Base-by-base conservation (phyloP, 2,329 filamentous ascomycete genomes). In the Paraphoma chrysanthemicola region DNA sequence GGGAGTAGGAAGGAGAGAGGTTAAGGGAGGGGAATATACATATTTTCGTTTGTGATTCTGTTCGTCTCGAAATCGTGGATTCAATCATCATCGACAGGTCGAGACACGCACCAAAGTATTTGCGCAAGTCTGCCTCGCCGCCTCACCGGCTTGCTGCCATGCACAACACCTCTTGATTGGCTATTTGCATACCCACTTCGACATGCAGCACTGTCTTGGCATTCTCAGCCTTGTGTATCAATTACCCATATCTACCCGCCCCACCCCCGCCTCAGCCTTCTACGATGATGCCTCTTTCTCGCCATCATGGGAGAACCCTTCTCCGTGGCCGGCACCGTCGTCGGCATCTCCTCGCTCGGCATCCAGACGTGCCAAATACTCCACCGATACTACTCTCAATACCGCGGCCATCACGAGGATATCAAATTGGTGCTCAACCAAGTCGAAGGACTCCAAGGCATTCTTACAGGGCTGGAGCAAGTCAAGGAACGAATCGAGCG, bases 361-460 rank as follows among this genome's bases (percentile, higher is more conserved):
- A 38, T 64, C 12, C 55, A 57, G 14, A 49, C 59, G 16, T 62
- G 52, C 16, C 62, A 62, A n/a, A 60, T 54, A 28, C 47, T 64
- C 10, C 44, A 53, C 31, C 29, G 49, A 17, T 60, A 57, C 41
- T 62, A 58, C 31, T 51, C 50, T 8, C 17, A 59, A 10, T 56
- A 50, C 39, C 44, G 44, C 5, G 50, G 38, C 47, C 51, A 44
- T 29, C 49, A 53, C 36, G 44, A 51, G n/a, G 52, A 62, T 28
- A 58, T 62, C 14, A 29, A 59, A 6, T 6, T 10, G 10, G 30
- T 54, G 3, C 10, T 56, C 28, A 11, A 44, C 6, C 55, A 54
- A n/a, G 33, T 48, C n/a, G 44, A 56, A 33, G 38, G 48, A 16
- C 44, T 62, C 14, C 31, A 58, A 17, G 48, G 51, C 16, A 58